Base-by-base conservation (phyloP, 1,284 basidiomycete genomes). In the Inonotus hispidus region DNA sequence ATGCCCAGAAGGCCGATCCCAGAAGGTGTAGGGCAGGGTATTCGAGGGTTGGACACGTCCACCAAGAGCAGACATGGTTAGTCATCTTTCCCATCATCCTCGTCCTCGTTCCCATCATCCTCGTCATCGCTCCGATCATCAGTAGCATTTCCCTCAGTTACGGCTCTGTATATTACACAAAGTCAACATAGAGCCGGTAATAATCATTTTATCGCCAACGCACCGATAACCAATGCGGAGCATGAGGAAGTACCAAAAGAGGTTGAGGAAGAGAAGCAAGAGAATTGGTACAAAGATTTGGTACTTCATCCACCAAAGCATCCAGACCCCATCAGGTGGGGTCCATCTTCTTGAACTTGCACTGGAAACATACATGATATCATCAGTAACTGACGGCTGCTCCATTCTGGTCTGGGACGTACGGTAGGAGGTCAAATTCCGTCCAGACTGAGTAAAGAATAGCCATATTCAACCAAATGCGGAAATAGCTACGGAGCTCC, bases 231-330 rank as follows among this genome's bases (percentile, higher is more conserved):
- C 70, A 62, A 96, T 88, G 58, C 91, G 84, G 72, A 83, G 74
- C 69, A 95, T 93, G 50, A 93, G 77, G 72, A 80, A 85, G 71
- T 92, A 95, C 93, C 93, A 96, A 77, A 96, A 96, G 21, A 95
- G 66, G 71, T 97, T 96, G 68, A 98, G 80, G 63, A 84, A 68
- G 71, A 94, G 93, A 13, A 98, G 79, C 0, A 92, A 73, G 11
- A 86, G 68, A 61, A 97, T 77, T 0, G 93, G 90, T 0, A 72
- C 66, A 68, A 95, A 92, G 55, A 95, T 84, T 69, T 93, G 91
- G 69, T 86, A 88, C 69, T 79, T 83, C 83, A 95, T 88, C 92
- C 92, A 95, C 69, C 76, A 72, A 6, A 73, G 79, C 66, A 96
- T 75, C 79, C 89, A 95, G 8, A 81, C 82, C 16, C 90, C 93